Conservation (phyloP, 805 yeast genomes). For the Myxozyma neotropica region DNA sequence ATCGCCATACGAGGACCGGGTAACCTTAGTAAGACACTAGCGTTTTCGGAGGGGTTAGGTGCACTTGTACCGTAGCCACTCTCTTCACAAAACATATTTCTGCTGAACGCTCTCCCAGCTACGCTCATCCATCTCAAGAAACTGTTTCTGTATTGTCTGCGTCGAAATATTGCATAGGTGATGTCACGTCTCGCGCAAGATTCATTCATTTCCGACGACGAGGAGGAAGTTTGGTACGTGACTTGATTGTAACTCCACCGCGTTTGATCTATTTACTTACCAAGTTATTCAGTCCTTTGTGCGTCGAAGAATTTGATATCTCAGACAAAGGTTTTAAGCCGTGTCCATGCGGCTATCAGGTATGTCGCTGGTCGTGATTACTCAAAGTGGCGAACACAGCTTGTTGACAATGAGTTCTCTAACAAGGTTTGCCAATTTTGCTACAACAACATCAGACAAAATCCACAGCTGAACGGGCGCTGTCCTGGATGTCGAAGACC, state of each 20-base stretch:
- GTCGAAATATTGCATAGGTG: not conserved
- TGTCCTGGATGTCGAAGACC: slow-evolving; percentile 97
- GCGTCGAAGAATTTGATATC: slow-evolving; percentile 97
- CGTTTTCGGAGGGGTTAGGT: not conserved
- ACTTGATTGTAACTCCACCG: not conserved
- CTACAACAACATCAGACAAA: slow-evolving; percentile 92
- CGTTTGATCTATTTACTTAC: not conserved
- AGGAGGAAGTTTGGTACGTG: slow-evolving; percentile 70
- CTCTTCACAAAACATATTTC: not conserved
- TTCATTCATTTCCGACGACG: slow-evolving; percentile 63
- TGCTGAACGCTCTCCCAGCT: too few relatives aligned
- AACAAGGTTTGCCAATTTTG: slow-evolving; percentile 94
- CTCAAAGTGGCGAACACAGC: not conserved
- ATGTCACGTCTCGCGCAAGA: slow-evolving; percentile 35
- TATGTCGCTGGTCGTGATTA: not conserved
- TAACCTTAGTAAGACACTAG: not conserved
- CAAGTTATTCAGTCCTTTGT: slow-evolving; percentile 82
- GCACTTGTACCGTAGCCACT: not conserved
- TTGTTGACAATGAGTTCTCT: not conserved
- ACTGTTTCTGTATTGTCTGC: not conserved
- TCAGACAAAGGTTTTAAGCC: slow-evolving; percentile 96
- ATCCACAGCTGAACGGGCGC: slow-evolving; percentile 91
- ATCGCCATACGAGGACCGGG: not conserved
- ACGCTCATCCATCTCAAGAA: too few relatives aligned
- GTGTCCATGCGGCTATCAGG: slow-evolving; percentile 93